Evolutionary conservation across 495 filamentous ascomycete genomes (phyloP).

Genomic region (Pseudevernia furfuracea): DNA sequence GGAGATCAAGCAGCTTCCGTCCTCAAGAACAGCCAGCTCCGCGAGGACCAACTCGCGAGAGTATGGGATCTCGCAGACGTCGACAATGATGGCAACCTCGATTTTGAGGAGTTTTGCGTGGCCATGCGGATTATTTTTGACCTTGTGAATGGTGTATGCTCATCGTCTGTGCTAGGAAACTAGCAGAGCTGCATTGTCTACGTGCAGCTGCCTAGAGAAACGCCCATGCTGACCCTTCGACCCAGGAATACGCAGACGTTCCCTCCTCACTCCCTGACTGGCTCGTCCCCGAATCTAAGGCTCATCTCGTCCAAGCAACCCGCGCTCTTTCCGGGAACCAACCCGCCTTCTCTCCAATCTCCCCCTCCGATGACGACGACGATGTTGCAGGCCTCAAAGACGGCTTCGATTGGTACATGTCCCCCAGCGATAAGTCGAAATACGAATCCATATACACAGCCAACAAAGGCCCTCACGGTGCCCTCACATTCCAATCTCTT

Average conservation of each 20-base stretch:
- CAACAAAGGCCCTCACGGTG: conserved; percentile 74
- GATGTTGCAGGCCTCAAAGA: conserved; percentile 80
- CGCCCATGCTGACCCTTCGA: conserved; percentile 1
- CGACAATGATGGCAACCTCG: conserved; percentile 89
- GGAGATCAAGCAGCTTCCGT: conserved; percentile 88
- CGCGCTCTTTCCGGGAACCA: conserved; percentile 69
- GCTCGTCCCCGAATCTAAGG: conserved; percentile 93
- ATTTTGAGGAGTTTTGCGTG: conserved; percentile 99
- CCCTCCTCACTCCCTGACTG: conserved; percentile 80
- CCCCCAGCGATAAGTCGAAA: conserved; percentile 75
- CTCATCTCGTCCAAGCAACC: conserved; percentile 85
- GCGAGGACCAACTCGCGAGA: conserved; percentile 89
- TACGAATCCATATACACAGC: conserved; percentile 95
- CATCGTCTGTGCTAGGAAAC: not conserved
- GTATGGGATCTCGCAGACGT: conserved; percentile 98
- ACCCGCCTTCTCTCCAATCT: conserved; percentile 70
- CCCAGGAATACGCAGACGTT: conserved; percentile 78
- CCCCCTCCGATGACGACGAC: conserved; percentile 57
- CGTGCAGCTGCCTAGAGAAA: not conserved
- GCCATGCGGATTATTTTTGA: conserved; percentile 98
- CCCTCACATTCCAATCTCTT: conserved; percentile 72
- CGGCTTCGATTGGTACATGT: conserved; percentile 99
- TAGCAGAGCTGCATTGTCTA: not conserved
- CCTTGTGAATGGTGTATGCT: conserved; percentile 81
- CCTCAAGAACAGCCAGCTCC: conserved; percentile 88